Percentiles rank a stretch among this genome's conserved stretches.
phyloP scores from a whole-genome alignment of 2,329 filamentous ascomycete species.

The Fusarium humuli region DNA sequence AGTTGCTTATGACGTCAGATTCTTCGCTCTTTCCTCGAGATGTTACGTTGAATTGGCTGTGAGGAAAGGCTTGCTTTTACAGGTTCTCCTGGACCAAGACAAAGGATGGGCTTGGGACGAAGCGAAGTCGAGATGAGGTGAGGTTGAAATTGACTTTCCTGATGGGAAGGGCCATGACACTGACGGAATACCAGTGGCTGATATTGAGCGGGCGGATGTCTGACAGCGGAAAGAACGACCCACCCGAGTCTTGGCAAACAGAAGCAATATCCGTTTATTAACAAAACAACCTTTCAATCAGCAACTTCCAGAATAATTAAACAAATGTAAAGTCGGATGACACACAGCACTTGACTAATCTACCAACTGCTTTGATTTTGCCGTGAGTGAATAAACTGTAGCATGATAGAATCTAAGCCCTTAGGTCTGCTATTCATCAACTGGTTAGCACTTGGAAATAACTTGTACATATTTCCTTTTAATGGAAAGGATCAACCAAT shows the following conservation, averaged over 20 bases:
- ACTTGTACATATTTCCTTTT: too few relatives aligned
- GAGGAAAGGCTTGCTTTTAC: background rate
- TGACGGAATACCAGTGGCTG: slow-evolving; percentile 9
- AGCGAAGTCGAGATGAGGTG: slow-evolving; percentile 4
- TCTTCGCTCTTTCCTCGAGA: background rate
- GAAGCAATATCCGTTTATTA: background rate
- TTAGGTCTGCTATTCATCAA: too few relatives aligned
- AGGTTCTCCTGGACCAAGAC: background rate
- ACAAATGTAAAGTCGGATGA: too few relatives aligned
- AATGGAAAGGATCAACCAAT: too few relatives aligned
- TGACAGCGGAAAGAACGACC: slow-evolving; percentile 22
- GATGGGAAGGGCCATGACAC: slow-evolving; percentile 11
- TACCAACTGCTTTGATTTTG: too few relatives aligned
- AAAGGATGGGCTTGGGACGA: background rate
- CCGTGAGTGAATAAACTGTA: background rate
- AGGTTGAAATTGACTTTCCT: slow-evolving; percentile 38
- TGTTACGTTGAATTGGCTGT: background rate
- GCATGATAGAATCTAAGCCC: background rate
- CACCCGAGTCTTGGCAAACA: slow-evolving; percentile 7
- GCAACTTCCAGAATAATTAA: too few relatives aligned
- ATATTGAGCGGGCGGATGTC: background rate
- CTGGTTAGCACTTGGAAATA: too few relatives aligned
- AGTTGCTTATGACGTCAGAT: background rate
- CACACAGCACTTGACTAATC: too few relatives aligned
- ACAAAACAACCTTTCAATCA: too few relatives aligned